These are phyloP conservation scores for Suhomyces kunorum DNA, from an alignment of 1,139 yeast species.

Conservation along the genomic window DNA sequence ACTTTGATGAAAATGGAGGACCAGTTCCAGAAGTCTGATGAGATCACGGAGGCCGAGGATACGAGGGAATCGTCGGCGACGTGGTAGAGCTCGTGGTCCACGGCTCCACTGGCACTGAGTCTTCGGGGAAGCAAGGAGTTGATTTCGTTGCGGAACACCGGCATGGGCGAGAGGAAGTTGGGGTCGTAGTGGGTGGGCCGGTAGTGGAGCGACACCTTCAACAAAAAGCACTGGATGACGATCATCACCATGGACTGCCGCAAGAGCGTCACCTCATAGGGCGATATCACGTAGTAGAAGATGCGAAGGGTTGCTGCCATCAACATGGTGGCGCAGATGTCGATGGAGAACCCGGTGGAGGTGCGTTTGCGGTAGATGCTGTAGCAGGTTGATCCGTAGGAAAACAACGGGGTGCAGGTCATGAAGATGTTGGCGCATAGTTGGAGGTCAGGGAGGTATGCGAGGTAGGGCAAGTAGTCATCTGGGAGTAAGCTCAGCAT, in stretches of 20 bases:
- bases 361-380: slow-evolving; percentile 64
- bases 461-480: slow-evolving; percentile 32
- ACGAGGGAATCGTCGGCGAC: slow-evolving; percentile 11
- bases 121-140: slow-evolving; percentile 24
- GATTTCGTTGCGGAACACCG: slow-evolving; percentile 33
- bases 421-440: slow-evolving; percentile 47
- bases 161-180: slow-evolving; percentile 38
- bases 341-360: slow-evolving; percentile 79
- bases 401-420: slow-evolving; percentile 76
- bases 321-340: slow-evolving; percentile 89
- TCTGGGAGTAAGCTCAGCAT: slow-evolving; percentile 23
- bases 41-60: slow-evolving; percentile 18
- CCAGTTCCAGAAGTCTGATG: slow-evolving; percentile 26
- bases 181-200: slow-evolving; percentile 50
- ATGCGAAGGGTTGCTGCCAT: slow-evolving; percentile 74
- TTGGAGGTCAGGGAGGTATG: slow-evolving; percentile 48
- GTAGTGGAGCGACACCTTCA: slow-evolving; percentile 63
- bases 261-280: slow-evolving; percentile 73
- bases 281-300: slow-evolving; percentile 73
- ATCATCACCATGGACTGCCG: slow-evolving; percentile 81
- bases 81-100: slow-evolving; percentile 18
- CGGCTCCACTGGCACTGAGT: slow-evolving; percentile 13
- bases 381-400: slow-evolving; percentile 81
- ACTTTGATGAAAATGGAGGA: slow-evolving; percentile 16
- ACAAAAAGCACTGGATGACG: slow-evolving; percentile 63